These are phyloP conservation scores for Penicillium verrucosum DNA, from an alignment of 2,329 filamentous ascomycete genomes.

Conservation along the genomic window DNA sequence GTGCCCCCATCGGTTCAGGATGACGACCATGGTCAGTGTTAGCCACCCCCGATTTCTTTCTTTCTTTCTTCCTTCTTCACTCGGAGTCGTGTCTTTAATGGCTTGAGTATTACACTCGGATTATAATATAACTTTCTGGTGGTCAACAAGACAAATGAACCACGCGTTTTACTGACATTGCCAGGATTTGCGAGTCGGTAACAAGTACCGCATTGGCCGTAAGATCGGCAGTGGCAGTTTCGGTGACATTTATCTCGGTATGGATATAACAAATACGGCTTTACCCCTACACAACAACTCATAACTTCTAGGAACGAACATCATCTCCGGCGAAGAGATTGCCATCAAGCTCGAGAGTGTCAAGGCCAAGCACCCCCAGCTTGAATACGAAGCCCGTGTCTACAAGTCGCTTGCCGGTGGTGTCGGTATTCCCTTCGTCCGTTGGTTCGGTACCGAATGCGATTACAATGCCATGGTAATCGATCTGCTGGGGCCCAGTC, in stretches of 20 bases:
- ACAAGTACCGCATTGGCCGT: constrained; percentile 98
- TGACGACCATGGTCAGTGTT: constrained; percentile 40
- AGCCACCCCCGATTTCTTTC: not conserved
- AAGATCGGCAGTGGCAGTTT: constrained; percentile 98
- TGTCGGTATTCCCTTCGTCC: constrained; percentile 96
- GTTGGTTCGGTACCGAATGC: constrained; percentile 99
- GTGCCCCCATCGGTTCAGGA: constrained; percentile 29
- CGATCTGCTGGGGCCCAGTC: constrained; percentile 87
- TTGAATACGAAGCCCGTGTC: constrained; percentile 97
- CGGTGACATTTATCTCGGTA: constrained; percentile 92
- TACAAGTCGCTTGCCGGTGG: constrained; percentile 84
- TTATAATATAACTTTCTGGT: not conserved
- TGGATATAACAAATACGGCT: constrained; percentile 23
- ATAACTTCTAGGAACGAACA: constrained; percentile 76
- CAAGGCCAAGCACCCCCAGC: constrained; percentile 98
- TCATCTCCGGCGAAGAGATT: constrained; percentile 98
- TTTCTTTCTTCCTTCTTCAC: not conserved
- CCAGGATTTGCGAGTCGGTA: constrained; percentile 96
- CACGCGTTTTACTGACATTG: constrained; percentile 16
- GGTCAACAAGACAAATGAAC: not conserved
- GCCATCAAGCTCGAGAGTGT: constrained; percentile 99
- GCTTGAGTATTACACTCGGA: not conserved
- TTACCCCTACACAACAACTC: constrained; percentile 5
- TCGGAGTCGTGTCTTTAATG: not conserved
- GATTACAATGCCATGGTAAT: constrained; percentile 99